Evolutionary conservation across 768 basidiomycete genomes (phyloP).

Genomic region (Ramaria sp.): DNA sequence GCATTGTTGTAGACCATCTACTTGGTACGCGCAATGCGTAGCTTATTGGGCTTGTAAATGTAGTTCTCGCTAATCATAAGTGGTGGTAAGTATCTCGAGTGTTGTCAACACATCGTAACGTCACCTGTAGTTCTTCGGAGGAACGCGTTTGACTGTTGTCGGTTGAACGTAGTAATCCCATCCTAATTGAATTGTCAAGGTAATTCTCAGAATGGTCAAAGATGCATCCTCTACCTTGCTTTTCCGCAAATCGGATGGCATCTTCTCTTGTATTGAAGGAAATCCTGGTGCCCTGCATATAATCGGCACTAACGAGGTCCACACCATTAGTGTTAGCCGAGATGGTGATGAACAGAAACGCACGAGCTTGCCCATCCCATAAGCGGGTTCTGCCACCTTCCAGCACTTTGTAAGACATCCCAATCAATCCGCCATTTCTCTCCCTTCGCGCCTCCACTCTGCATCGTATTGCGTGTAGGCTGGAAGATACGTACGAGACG

Average conservation of each 20-base stretch:
- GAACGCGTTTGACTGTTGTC: slow-evolving; percentile 52
- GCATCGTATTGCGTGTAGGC: slow-evolving; percentile 90
- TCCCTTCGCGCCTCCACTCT: slow-evolving; percentile 79
- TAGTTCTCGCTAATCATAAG: slow-evolving; percentile 53
- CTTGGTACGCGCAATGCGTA: slow-evolving; percentile 85
- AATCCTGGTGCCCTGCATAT: slow-evolving; percentile 85
- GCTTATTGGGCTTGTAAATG: slow-evolving; percentile 65
- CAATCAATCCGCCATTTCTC: slow-evolving; percentile 92
- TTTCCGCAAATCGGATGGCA: slow-evolving; percentile 92
- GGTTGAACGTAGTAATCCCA: slow-evolving; percentile 89
- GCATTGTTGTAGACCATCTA: slow-evolving; percentile 27
- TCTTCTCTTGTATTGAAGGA: slow-evolving; percentile 82
- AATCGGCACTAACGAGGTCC: slow-evolving; percentile 59
- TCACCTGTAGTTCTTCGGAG: slow-evolving; percentile 71
- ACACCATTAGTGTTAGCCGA: not conserved
- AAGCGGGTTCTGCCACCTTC: slow-evolving; percentile 95
- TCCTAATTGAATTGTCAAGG: slow-evolving; percentile 34
- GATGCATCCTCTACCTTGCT: slow-evolving; percentile 57
- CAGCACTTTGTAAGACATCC: slow-evolving; percentile 80
- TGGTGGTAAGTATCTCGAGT: not conserved
- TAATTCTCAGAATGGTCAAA: not conserved
- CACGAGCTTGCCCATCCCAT: slow-evolving; percentile 97
- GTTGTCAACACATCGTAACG: not conserved
- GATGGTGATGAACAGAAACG: slow-evolving; percentile 22
- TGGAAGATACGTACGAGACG: slow-evolving; percentile 88